Conservation (phyloP, 768 basidiomycete genomes). For the Boletus vermiculosoides region DNA sequence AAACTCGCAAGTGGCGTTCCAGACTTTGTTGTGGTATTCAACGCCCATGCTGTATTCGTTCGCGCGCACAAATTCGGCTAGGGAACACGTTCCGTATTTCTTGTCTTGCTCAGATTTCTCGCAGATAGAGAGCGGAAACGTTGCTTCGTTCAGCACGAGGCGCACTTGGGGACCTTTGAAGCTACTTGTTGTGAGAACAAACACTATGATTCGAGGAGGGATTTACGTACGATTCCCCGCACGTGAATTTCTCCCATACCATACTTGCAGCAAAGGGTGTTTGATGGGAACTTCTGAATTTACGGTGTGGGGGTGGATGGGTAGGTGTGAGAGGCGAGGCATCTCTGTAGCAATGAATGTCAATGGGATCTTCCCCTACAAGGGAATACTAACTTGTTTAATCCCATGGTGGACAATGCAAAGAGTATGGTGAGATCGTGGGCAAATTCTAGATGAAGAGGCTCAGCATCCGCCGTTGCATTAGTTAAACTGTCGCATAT, state of each 20-base stretch:
- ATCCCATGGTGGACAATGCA: conserved; percentile 37
- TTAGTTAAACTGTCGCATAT: conserved; percentile 31
- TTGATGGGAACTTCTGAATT: conserved; percentile 37
- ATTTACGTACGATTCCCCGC: conserved; percentile 32
- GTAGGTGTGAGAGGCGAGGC: conserved; percentile 27
- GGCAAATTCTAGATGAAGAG: conserved; percentile 42
- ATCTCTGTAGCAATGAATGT: conserved; percentile 27
- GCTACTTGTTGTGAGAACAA: conserved; percentile 11
- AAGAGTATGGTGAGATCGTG: conserved; percentile 40
- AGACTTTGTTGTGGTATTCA: conserved; percentile 31
- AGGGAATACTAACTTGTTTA: conserved; percentile 34
- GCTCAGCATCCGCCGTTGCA: conserved; percentile 27
- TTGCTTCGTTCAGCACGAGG: conserved; percentile 39
- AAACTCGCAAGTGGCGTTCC: conserved; percentile 40
- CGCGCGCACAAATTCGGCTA: conserved; percentile 33
- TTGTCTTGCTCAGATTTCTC: conserved; percentile 25
- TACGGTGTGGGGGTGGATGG: conserved; percentile 29
- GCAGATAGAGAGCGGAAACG: conserved; percentile 39
- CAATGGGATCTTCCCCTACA: not conserved
- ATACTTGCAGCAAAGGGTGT: conserved; percentile 43
- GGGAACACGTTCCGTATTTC: conserved; percentile 38
- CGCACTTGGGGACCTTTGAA: conserved; percentile 39
- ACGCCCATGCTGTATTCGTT: conserved; percentile 26
- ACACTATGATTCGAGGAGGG: not conserved
- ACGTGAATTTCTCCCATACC: conserved; percentile 44